phyloP scores from a whole-genome alignment of 805 yeast species.

The Nakazawaea populi region DNA sequence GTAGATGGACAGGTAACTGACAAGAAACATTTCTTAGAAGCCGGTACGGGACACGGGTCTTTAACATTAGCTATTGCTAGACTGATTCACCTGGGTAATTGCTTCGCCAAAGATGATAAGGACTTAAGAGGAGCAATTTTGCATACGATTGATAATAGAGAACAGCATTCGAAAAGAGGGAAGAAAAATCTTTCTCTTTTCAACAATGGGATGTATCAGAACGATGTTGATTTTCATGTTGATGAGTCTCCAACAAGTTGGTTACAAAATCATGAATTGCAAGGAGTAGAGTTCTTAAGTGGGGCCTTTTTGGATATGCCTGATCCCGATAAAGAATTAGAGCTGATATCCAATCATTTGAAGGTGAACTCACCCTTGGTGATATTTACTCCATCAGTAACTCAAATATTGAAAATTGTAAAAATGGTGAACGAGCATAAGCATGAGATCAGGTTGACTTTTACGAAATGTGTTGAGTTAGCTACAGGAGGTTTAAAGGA shows the following conservation, averaged over 20 bases:
- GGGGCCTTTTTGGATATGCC: conserved; percentile 47
- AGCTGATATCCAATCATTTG: conserved; percentile 25
- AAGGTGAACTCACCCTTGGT: conserved; percentile 36
- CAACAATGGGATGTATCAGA: conserved; percentile 34
- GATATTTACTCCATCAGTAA: conserved; percentile 42
- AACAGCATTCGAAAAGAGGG: conserved; percentile 35
- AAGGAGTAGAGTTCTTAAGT: conserved; percentile 21
- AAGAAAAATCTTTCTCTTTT: conserved; percentile 31
- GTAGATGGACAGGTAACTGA: conserved; percentile 19
- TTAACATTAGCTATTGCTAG: conserved; percentile 36
- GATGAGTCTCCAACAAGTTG: conserved; percentile 35
- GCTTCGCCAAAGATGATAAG: conserved; percentile 20
- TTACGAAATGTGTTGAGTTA: conserved; percentile 34
- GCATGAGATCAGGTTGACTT: conserved; percentile 25
- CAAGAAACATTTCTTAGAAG: conserved; percentile 31
- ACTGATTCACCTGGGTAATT: conserved; percentile 38
- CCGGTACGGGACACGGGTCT: conserved; percentile 54
- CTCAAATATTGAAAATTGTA: conserved; percentile 38
- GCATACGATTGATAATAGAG: conserved; percentile 37
- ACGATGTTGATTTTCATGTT: conserved; percentile 41
- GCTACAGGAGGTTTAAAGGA: conserved; percentile 46
- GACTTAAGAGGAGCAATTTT: conserved; percentile 36
- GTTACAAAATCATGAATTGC: conserved; percentile 20
- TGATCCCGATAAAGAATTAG: conserved; percentile 29
- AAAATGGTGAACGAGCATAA: conserved; percentile 23